Percentiles rank a stretch among this genome's conserved stretches.
Conservation (phyloP, 768 basidiomycete genomes). For the Tricholoma matsutake region DNA sequence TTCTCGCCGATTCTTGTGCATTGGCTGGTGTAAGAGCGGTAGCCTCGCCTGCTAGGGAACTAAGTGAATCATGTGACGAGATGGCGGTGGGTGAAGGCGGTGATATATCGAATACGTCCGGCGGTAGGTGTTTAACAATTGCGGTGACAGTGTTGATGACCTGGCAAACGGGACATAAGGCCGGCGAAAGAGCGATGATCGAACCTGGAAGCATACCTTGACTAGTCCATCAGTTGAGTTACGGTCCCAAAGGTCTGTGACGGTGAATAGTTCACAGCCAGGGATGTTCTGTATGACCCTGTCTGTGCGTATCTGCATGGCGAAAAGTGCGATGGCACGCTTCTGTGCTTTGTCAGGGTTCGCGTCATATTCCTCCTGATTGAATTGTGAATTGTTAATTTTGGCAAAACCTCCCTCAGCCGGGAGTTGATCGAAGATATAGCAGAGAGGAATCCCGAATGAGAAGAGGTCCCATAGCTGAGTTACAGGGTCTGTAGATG, state of each 20-base stretch:
- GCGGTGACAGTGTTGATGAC: slow-evolving; percentile 87
- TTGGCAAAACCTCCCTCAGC: slow-evolving; percentile 54
- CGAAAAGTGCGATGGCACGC: slow-evolving; percentile 86
- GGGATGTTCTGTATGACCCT: slow-evolving; percentile 57
- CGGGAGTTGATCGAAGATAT: slow-evolving; percentile 91
- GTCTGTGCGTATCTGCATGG: slow-evolving; percentile 79
- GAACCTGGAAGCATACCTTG: slow-evolving; percentile 58
- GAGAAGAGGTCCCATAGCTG: slow-evolving; percentile 95
- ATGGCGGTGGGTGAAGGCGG: slow-evolving; percentile 57
- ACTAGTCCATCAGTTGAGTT: slow-evolving; percentile 93
- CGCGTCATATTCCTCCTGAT: slow-evolving; percentile 58
- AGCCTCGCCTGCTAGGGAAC: slow-evolving; percentile 49
- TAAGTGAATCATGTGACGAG: slow-evolving; percentile 56
- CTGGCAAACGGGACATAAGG: slow-evolving; percentile 35
- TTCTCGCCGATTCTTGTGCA: slow-evolving; percentile 64
- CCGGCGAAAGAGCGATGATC: background rate
- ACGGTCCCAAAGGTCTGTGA: slow-evolving; percentile 87
- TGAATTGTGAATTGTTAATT: slow-evolving; percentile 64
- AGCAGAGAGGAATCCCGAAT: slow-evolving; percentile 90
- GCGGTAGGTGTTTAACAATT: slow-evolving; percentile 74
- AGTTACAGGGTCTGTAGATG: slow-evolving; percentile 88
- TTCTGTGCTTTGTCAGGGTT: slow-evolving; percentile 85
- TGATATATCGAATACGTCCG: slow-evolving; percentile 61
- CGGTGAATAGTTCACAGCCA: slow-evolving; percentile 80
- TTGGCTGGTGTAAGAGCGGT: slow-evolving; percentile 42